Evolutionary conservation across 2,329 filamentous ascomycete species (phyloP).

Genomic region (Fusarium bactridioides): DNA sequence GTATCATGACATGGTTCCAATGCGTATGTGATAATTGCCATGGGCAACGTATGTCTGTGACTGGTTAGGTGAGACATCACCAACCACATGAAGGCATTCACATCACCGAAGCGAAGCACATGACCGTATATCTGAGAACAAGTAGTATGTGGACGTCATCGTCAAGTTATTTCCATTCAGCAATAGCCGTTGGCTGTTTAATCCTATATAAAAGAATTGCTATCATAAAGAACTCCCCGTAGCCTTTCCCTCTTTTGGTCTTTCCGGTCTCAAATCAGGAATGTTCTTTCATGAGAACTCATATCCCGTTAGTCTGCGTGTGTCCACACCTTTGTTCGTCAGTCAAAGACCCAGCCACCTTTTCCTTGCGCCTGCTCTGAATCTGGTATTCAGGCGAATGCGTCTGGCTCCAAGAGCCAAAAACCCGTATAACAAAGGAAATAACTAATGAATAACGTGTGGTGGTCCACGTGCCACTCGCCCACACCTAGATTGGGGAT

Average conservation of each 20-base stretch:
- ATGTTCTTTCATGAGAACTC: slow-evolving; percentile 20
- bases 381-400: slow-evolving; percentile 4
- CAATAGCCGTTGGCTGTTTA: background rate
- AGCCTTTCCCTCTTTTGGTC: background rate
- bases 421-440: slow-evolving; percentile 11
- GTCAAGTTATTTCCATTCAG: background rate
- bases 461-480: slow-evolving; percentile 5
- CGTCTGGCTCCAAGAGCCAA: background rate
- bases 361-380: background rate
- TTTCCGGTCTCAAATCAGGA: slow-evolving; percentile 9
- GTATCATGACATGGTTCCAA: background rate
- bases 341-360: slow-evolving; percentile 12
- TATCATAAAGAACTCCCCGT: slow-evolving; percentile 2
- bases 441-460: slow-evolving; percentile 9
- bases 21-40: slow-evolving; percentile 5
- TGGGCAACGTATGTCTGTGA: background rate
- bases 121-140: background rate
- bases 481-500: background rate
- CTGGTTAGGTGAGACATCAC: slow-evolving; percentile 14
- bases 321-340: slow-evolving; percentile 14
- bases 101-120: background rate
- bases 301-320: slow-evolving; percentile 15
- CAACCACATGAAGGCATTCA: slow-evolving; percentile 18
- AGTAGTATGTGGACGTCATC: slow-evolving; percentile 9
- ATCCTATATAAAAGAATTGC: slow-evolving; percentile 13